Conservation (phyloP, 352 stramenopile species). For the Thalassiosira livingstoniorum region DNA sequence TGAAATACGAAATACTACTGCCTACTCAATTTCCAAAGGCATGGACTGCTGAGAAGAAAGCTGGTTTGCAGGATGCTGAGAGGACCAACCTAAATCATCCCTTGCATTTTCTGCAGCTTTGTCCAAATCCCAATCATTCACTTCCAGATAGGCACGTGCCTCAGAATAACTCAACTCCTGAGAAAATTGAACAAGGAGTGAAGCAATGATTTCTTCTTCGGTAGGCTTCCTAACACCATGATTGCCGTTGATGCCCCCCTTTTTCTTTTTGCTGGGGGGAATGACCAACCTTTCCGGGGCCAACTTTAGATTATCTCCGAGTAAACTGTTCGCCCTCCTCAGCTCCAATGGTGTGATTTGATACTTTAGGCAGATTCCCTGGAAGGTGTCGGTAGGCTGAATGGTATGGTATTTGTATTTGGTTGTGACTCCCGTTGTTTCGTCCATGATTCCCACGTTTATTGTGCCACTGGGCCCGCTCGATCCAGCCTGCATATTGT, state of each 20-base stretch:
- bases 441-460: background rate
- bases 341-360: constrained; percentile 65
- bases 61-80: no score
- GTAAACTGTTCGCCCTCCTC: constrained; percentile 64
- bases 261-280: constrained; percentile 29
- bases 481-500: background rate
- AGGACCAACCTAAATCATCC: constrained; percentile 35
- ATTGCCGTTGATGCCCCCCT: background rate
- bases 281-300: constrained; percentile 61
- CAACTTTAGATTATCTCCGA: constrained; percentile 52
- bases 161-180: constrained; percentile 39
- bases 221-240: background rate
- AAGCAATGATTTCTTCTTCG: constrained; percentile 43
- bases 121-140: constrained; percentile 71
- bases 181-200: constrained; percentile 11
- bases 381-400: constrained; percentile 65
- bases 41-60: no score
- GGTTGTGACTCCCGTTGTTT: background rate
- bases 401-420: constrained; percentile 47
- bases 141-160: constrained; percentile 68
- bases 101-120: constrained; percentile 54
- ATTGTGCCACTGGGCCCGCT: no score
- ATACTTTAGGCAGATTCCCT: constrained; percentile 71
- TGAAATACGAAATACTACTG: no score
- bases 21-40: no score